These are phyloP conservation scores for Phytopythium oedochilum DNA, from an alignment of 352 stramenopile genomes.

Conservation along the genomic window DNA sequence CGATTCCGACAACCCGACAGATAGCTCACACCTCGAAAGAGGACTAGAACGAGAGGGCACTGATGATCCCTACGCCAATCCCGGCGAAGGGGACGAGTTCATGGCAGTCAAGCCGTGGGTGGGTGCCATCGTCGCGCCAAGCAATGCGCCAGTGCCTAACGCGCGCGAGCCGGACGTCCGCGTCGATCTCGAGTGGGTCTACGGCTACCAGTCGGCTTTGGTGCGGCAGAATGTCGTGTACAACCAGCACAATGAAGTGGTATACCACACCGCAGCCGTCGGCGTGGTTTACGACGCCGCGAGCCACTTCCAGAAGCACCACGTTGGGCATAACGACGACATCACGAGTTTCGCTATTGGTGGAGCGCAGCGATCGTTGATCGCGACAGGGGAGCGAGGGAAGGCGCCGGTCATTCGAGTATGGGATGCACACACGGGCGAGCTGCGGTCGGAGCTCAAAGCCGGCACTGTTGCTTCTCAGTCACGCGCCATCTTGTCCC, in stretches of 20 bases:
- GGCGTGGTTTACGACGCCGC: conserved; percentile 76
- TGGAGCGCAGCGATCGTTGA: conserved; percentile 43
- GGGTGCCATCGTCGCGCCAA: conserved; percentile 74
- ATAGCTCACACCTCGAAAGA: conserved; percentile 6
- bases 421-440: conserved; percentile 80
- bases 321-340: conserved; percentile 82
- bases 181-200: conserved; percentile 82
- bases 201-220: conserved; percentile 72
- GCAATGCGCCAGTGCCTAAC: conserved; percentile 60
- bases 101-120: conserved; percentile 90
- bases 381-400: conserved; percentile 84
- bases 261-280: conserved; percentile 86
- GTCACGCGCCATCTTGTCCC: conserved; percentile 55
- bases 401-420: conserved; percentile 72
- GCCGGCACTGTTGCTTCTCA: conserved; percentile 32
- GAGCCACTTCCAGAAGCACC: conserved; percentile 76
- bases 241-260: conserved; percentile 66
- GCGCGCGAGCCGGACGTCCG: conserved; percentile 51
- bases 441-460: conserved; percentile 52
- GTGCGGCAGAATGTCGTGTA: conserved; percentile 80
- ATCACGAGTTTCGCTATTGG: conserved; percentile 82
- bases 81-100: conserved; percentile 70
- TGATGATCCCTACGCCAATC: conserved; percentile 12
- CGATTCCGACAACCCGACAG: conserved; percentile 5
- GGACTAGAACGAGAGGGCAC: conserved; percentile 12